Percentiles rank a stretch among this genome's conserved stretches.
These are phyloP conservation scores for Acanthamoeba triangularis DNA, from an alignment of 208 protist genomes.

Conservation along the genomic window DNA sequence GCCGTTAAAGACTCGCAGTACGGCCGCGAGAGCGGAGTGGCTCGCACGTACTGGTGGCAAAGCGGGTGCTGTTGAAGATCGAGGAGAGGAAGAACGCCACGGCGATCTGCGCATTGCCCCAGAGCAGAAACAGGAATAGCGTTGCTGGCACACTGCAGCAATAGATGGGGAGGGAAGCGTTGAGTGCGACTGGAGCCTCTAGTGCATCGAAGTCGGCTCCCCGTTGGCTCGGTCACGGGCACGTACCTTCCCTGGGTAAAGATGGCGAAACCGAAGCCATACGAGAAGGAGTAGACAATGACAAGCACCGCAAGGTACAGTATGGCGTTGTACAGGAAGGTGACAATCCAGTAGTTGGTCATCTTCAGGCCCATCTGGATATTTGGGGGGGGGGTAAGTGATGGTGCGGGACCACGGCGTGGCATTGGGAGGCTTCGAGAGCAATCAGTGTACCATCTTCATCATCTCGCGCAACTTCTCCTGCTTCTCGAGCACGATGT, in stretches of 20 bases:
- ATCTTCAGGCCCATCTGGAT: conserved; percentile 71
- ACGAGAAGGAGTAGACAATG: conserved; percentile 40
- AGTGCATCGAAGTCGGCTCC: neutral
- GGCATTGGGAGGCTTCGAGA: neutral
- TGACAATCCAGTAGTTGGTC: conserved; percentile 70
- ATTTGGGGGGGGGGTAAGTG: too few relatives aligned
- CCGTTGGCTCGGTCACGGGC: neutral
- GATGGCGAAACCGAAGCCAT: conserved; percentile 64
- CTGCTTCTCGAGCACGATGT: conserved; percentile 78
- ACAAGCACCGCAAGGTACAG: conserved; percentile 64
- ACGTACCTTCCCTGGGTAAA: conserved; percentile 72
- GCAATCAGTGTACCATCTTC: conserved; percentile 65
- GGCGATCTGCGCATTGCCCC: conserved; percentile 70
- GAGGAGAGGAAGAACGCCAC: conserved; percentile 47
- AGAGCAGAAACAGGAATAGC: conserved; percentile 72
- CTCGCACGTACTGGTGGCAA: conserved; percentile 62
- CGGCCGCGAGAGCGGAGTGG: neutral
- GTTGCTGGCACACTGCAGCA: neutral
- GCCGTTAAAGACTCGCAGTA: neutral
- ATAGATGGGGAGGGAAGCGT: neutral
- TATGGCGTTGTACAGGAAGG: conserved; percentile 51
- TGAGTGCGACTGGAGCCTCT: neutral
- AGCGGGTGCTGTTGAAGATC: conserved; percentile 69
- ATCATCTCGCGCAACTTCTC: conserved; percentile 80
- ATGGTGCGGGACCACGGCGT: too few relatives aligned